Base-by-base conservation (phyloP, 495 filamentous ascomycete genomes). In the Penicillium cinerascens region DNA sequence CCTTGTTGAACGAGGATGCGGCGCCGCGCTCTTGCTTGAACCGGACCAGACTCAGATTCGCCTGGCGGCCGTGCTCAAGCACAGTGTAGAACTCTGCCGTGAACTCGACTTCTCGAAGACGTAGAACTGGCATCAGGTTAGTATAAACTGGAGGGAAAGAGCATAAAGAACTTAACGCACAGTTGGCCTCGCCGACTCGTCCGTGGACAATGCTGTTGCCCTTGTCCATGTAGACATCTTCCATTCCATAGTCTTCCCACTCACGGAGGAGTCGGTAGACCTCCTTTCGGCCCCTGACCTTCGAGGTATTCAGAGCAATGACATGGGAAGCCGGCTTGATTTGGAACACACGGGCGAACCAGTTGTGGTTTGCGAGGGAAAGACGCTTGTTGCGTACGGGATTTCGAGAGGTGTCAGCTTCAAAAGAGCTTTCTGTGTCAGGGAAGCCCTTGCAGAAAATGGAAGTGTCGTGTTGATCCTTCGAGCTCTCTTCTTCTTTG, bases 1-100 rank as follows among this genome's bases (percentile, higher is more conserved):
- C 87, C 57, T 82, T 83, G 59, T 87, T 77, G 72, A 98, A 95
- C 25, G 86, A 91, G 47, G 82, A 87, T 1, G 88, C 92, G 0
- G 92, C 90, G 16, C 93, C 93, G 41, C 83, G 82, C 60, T 92
- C 88, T 62, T 96, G 92, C 25, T 86, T 90, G 71, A 97, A 88
- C 15, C 88, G 83, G 21, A 86, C 88, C 39, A 96, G 80, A 66
- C 84, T 85, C 16, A 96, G 78, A 49, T 81, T 81, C 47, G 82
- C 78, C 59, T 78, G 81, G 29, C 71, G 71, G 22, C 88, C 87
- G 55, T 89, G 86, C 65, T 95, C 87, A 27, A 92, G 85, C 10
- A 95, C 82, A 9, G 84, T 88, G 70, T 89, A 92, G 58, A 97
- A 78, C 61, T 97, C 89, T 41, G 82, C 79, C 4, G 88, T 86